phyloP scores from a whole-genome alignment of 345 rosid genomes.

The Turritis glabra region DNA sequence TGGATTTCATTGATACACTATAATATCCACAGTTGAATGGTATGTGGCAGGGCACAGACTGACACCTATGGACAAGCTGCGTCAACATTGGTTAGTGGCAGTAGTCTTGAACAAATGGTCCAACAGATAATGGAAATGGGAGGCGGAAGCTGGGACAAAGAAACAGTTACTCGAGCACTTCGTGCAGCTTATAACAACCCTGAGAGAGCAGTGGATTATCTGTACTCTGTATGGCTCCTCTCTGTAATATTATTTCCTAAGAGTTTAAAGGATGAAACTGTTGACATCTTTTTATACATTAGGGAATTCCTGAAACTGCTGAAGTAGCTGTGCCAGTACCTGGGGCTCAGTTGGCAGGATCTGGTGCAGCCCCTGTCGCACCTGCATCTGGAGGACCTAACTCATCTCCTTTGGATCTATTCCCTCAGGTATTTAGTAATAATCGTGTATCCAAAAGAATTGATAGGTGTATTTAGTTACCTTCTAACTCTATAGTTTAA shows the following conservation, averaged over 20 bases:
- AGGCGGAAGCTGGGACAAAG: slow-evolving; percentile 97
- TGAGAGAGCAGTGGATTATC: slow-evolving; percentile 97
- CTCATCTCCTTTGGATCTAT: slow-evolving; percentile 92
- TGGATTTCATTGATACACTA: neutral
- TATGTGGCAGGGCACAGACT: slow-evolving; percentile 57
- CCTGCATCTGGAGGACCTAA: slow-evolving; percentile 82
- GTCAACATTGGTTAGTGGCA: slow-evolving; percentile 80
- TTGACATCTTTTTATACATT: slow-evolving; percentile 36
- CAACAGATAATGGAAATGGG: slow-evolving; percentile 95
- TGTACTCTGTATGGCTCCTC: slow-evolving; percentile 66
- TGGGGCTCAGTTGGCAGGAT: slow-evolving; percentile 52
- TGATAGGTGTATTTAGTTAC: neutral
- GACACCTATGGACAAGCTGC: slow-evolving; percentile 85
- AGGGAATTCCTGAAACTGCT: slow-evolving; percentile 93
- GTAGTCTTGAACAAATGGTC: slow-evolving; percentile 68
- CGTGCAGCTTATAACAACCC: slow-evolving; percentile 98
- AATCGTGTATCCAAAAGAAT: slow-evolving; percentile 4
- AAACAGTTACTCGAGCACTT: slow-evolving; percentile 89
- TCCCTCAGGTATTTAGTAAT: slow-evolving; percentile 71
- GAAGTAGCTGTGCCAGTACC: slow-evolving; percentile 76
- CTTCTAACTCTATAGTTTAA: slow-evolving; percentile 20
- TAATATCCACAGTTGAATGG: slow-evolving; percentile 20
- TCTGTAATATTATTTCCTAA: neutral
- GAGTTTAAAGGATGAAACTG: slow-evolving; percentile 7
- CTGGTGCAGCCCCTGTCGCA: slow-evolving; percentile 50